Base-by-base conservation (phyloP, 1,284 basidiomycete species). In the Cryptococcus depauperatus region DNA sequence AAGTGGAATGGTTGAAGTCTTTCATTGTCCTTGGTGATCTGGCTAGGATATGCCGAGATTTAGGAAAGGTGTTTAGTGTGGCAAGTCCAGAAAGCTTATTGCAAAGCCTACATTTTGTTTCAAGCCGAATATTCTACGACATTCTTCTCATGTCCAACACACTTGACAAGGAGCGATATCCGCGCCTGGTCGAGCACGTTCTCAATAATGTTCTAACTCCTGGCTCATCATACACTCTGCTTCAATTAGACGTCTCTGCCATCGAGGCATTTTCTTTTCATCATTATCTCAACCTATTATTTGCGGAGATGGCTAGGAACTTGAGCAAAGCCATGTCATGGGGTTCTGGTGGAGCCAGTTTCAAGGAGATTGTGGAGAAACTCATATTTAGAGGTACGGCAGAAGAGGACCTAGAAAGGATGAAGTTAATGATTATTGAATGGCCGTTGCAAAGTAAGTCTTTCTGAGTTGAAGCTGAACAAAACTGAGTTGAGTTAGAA, bases 1-100 rank as follows among this genome's bases (percentile, higher is more conserved):
- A 96, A 70, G 83, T 84, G 27, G 92, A 96, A 25, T 95, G 90
- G 88, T 86, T 92, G 51, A 85, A 82, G 59, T 85, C 92, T 8
- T 95, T 95, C 72, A 89, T 90, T 58, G 82, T 92, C 25, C 88
- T 88, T 5, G 78, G 91, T 6, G 90, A 88, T 22, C 73, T 96
- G 13, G 84, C 85, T 3, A 81, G 88, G 35, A 80, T 90, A 33
- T 85, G 88, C 70, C 86, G 89, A 61, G 83, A 84, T 4, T 85
- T 89, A 51, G 90, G 89, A 7, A 84, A 87, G 57, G 83, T 84
- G 0, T 90, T 70, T 77, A 26, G 74, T 76, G 44, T 78, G 79
- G 8, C 75, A 69, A 41, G 43, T 0, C 72, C 79, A 0, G 71
- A 75, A 0, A 78, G 83, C 56, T 76, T 93, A 19, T 73, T 84